Evolutionary conservation across 805 yeast genomes (phyloP).

Genomic region (Candida takata): DNA sequence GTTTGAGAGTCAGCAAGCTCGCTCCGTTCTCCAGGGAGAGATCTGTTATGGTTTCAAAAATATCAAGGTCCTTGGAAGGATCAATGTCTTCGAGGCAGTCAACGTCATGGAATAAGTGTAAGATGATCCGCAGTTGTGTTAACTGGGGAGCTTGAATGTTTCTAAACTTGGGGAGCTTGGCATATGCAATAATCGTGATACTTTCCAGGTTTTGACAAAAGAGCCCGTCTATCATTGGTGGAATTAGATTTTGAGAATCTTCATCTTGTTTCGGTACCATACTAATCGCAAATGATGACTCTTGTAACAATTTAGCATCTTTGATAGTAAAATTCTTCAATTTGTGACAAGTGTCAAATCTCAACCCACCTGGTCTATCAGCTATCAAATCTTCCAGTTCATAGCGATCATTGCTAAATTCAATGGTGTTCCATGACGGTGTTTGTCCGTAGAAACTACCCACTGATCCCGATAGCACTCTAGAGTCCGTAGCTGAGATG

Average conservation of each 20-base stretch:
- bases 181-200: background rate
- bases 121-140: background rate
- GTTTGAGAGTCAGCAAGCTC: background rate
- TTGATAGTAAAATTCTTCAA: background rate
- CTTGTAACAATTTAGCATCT: background rate
- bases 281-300: background rate
- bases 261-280: background rate
- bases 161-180: constrained; percentile 1
- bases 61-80: background rate
- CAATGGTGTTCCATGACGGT: background rate
- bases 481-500: background rate
- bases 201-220: background rate
- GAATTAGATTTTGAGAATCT: too few species aligned
- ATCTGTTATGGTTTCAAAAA: background rate
- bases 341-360: background rate
- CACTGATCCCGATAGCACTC: background rate
- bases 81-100: background rate
- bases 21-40: constrained; percentile 1
- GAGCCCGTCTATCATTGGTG: background rate
- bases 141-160: background rate
- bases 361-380: background rate
- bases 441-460: background rate
- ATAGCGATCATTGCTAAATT: background rate
- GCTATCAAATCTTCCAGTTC: background rate
- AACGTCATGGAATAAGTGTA: background rate